Conservation (phyloP, 371 early-diverging fungal genomes). For the Homolaphlyctis polyrhiza region DNA sequence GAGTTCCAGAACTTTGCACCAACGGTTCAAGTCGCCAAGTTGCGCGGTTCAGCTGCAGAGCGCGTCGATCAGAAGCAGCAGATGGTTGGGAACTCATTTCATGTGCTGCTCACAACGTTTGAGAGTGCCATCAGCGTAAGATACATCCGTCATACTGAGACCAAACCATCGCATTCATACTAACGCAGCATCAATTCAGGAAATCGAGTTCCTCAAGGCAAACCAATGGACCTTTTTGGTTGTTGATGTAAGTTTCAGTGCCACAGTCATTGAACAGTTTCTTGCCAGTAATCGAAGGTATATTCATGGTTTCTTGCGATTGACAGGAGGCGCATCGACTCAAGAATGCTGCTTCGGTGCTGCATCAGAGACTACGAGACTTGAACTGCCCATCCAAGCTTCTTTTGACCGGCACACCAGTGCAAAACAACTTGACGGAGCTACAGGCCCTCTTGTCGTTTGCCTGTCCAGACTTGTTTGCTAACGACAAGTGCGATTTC, state of each 20-base stretch:
- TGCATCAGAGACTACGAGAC: conserved; percentile 62
- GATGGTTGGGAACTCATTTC: background rate
- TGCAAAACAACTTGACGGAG: conserved; percentile 99
- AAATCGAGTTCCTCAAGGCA: conserved; percentile 80
- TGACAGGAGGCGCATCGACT: conserved; percentile 98
- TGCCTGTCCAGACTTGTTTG: conserved; percentile 73
- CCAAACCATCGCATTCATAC: conserved; percentile 53
- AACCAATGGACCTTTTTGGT: conserved; percentile 98
- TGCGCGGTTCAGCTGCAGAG: conserved; percentile 82
- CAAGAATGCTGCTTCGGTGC: conserved; percentile 85
- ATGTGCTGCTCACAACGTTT: conserved; percentile 64
- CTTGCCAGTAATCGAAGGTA: background rate
- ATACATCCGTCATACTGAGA: too few species aligned
- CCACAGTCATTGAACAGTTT: conserved; percentile 38
- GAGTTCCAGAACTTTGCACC: conserved; percentile 93
- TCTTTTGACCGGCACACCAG: conserved; percentile 98
- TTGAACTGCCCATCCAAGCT: conserved; percentile 84
- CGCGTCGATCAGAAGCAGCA: conserved; percentile 67
- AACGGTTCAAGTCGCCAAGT: conserved; percentile 58
- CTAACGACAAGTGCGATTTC: conserved; percentile 19
- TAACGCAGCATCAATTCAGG: conserved; percentile 68
- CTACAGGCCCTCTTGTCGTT: conserved; percentile 98
- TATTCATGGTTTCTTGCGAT: background rate
- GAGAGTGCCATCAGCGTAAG: conserved; percentile 59
- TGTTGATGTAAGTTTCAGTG: conserved; percentile 97